These are phyloP conservation scores for Pyricularia grisea DNA, from an alignment of 2,329 filamentous ascomycete species.

Conservation along the genomic window DNA sequence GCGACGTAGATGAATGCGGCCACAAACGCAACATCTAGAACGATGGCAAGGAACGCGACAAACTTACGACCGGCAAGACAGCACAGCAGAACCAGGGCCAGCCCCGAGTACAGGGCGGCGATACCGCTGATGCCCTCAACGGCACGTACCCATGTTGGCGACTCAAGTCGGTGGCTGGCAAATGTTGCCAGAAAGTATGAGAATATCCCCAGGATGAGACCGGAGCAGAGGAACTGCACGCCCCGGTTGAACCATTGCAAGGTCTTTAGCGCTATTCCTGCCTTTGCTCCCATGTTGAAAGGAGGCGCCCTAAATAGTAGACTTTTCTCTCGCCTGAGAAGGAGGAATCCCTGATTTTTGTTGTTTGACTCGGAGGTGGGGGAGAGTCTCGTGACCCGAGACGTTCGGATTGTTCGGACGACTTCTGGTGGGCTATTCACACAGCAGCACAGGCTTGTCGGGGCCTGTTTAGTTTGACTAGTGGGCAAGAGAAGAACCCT, in stretches of 20 bases:
- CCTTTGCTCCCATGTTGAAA: slow-evolving; percentile 43
- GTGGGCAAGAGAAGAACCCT: background rate
- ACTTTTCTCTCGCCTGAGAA: background rate
- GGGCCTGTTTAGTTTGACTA: background rate
- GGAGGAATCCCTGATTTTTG: background rate
- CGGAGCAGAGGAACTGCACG: slow-evolving; percentile 63
- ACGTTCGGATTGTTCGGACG: background rate
- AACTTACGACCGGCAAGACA: slow-evolving; percentile 67
- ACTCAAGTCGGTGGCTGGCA: slow-evolving; percentile 51
- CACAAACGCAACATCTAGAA: slow-evolving; percentile 69
- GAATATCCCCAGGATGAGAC: slow-evolving; percentile 68
- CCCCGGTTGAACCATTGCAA: slow-evolving; percentile 62
- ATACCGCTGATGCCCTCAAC: slow-evolving; percentile 71
- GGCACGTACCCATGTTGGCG: slow-evolving; percentile 58
- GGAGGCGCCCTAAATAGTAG: slow-evolving; percentile 1
- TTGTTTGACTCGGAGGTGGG: background rate
- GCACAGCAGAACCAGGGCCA: slow-evolving; percentile 67
- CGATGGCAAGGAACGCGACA: slow-evolving; percentile 62
- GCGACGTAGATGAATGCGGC: slow-evolving; percentile 77
- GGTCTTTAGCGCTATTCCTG: slow-evolving; percentile 56
- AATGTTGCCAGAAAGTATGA: slow-evolving; percentile 77
- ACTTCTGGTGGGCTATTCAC: background rate
- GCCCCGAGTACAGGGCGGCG: slow-evolving; percentile 63
- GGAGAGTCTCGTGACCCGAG: background rate
- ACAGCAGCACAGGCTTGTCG: background rate